Percentiles rank a stretch among this genome's conserved stretches.
Conservation (phyloP, 257 asterid genomes). For the Avicennia marina region DNA sequence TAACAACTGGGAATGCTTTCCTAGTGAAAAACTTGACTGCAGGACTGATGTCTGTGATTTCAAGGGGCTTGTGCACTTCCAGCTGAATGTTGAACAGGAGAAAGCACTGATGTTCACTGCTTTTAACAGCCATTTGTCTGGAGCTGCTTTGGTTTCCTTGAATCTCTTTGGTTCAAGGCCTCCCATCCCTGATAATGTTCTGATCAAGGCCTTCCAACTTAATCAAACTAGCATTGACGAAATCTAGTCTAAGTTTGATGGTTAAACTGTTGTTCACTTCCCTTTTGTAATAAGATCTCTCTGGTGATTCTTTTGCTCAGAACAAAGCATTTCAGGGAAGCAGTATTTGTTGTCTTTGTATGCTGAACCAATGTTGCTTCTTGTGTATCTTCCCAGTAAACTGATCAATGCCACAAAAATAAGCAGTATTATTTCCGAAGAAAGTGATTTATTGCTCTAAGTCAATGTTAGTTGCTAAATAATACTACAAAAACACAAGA, state of each 20-base stretch:
- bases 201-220: slow-evolving; percentile 45
- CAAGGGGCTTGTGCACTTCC: slow-evolving; percentile 58
- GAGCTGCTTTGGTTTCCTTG: slow-evolving; percentile 16
- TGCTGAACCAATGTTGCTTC: background rate
- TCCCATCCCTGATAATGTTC: slow-evolving; percentile 45
- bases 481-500: background rate
- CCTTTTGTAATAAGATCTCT: too few relatives aligned
- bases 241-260: slow-evolving; percentile 44
- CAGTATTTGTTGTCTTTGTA: too few relatives aligned
- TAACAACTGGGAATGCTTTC: slow-evolving; percentile 32
- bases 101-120: slow-evolving; percentile 41
- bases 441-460: background rate
- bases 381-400: background rate
- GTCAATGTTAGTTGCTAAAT: slow-evolving; percentile 12
- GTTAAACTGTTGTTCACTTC: background rate
- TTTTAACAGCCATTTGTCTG: slow-evolving; percentile 65
- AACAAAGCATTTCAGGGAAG: too few relatives aligned
- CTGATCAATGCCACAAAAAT: background rate
- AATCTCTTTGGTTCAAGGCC: slow-evolving; percentile 50
- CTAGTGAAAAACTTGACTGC: slow-evolving; percentile 30
- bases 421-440: background rate
- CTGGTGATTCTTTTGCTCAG: too few relatives aligned
- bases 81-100: slow-evolving; percentile 47
- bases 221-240: slow-evolving; percentile 30
- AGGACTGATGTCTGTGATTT: slow-evolving; percentile 58